Conservation (phyloP, 2,329 filamentous ascomycete species). For the Geoglossum cookeanum region DNA sequence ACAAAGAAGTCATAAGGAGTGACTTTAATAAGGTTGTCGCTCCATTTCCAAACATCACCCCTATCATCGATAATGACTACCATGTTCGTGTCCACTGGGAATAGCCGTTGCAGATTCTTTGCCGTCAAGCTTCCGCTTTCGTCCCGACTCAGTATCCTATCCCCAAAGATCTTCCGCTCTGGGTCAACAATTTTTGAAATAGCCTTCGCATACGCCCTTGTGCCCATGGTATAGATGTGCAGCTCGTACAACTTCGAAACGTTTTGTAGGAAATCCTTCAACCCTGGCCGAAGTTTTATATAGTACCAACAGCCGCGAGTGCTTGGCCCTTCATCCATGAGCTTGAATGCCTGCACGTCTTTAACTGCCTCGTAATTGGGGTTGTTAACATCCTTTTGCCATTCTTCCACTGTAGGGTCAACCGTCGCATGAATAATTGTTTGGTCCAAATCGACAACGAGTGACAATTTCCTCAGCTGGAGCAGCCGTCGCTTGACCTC, state of each 20-base stretch:
- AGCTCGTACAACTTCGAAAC: constrained; percentile 74
- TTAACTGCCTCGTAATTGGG: constrained; percentile 84
- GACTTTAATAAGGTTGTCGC: constrained; percentile 84
- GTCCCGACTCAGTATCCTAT: constrained; percentile 87
- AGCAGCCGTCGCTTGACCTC: constrained; percentile 72
- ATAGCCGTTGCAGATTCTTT: constrained; percentile 78
- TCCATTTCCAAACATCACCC: constrained; percentile 90
- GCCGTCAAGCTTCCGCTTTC: constrained; percentile 86
- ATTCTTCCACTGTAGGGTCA: constrained; percentile 88
- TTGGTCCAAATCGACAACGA: constrained; percentile 94
- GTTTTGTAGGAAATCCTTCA: constrained; percentile 60
- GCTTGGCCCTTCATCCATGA: constrained; percentile 65
- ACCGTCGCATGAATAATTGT: constrained; percentile 97
- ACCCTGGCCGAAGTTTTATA: constrained; percentile 85
- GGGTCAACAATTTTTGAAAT: constrained; percentile 90
- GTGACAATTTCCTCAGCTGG: constrained; percentile 61
- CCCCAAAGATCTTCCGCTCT: constrained; percentile 71
- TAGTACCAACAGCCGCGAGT: constrained; percentile 83
- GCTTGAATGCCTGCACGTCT: constrained; percentile 72
- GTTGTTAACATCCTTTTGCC: constrained; percentile 74
- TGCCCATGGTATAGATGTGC: constrained; percentile 99
- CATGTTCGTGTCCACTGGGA: constrained; percentile 96
- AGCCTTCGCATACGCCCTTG: constrained; percentile 80
- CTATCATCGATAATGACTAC: constrained; percentile 97
- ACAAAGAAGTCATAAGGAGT: constrained; percentile 95